These are phyloP conservation scores for Phytophthora ohioensis DNA, from an alignment of 352 stramenopile species.

Conservation along the genomic window DNA sequence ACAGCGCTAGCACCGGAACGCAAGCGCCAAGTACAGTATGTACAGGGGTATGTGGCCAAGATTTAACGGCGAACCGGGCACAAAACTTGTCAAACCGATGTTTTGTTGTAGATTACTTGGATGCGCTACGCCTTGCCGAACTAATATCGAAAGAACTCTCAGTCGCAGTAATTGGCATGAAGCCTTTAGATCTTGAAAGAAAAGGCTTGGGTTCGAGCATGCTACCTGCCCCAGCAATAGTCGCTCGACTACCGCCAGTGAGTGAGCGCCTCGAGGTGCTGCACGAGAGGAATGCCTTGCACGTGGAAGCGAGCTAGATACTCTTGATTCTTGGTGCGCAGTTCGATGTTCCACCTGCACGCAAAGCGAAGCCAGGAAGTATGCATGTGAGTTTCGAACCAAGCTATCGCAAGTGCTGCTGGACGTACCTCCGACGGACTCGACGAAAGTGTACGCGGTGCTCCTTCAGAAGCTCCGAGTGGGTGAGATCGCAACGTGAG, in stretches of 20 bases:
- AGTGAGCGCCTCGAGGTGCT: constrained; percentile 61
- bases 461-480: constrained; percentile 71
- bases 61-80: neutral
- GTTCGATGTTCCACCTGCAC: constrained; percentile 60
- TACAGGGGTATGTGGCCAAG: neutral
- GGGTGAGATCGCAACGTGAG: constrained; percentile 64
- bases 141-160: constrained; percentile 9
- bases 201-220: no score
- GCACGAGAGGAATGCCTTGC: constrained; percentile 69
- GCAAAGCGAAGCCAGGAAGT: constrained; percentile 1
- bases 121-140: neutral
- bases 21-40: no score
- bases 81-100: constrained; percentile 12
- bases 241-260: constrained; percentile 43
- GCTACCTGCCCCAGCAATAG: neutral
- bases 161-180: constrained; percentile 10
- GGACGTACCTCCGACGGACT: constrained; percentile 56
- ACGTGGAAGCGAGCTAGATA: constrained; percentile 67
- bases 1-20: no score
- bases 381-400: constrained; percentile 4
- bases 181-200: neutral
- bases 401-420: neutral
- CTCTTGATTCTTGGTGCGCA: constrained; percentile 60
- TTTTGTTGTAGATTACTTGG: constrained; percentile 15
- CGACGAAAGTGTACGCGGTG: constrained; percentile 68